These are phyloP conservation scores for Amoebophrya sp. DNA, from an alignment of 169 alveolate species.

Conservation along the genomic window DNA sequence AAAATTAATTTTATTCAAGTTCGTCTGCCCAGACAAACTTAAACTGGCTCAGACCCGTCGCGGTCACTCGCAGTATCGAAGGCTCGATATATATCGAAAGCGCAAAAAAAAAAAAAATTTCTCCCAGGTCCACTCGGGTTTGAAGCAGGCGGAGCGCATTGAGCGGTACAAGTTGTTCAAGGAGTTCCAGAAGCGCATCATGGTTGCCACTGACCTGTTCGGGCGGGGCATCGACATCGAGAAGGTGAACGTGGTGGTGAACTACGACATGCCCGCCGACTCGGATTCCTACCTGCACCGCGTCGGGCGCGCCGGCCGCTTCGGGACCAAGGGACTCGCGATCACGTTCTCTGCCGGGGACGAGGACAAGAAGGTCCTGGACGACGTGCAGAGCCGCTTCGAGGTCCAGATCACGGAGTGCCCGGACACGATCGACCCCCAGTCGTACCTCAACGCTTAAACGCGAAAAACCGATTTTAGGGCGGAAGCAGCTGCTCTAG, in stretches of 20 bases:
- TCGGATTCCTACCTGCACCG: slow-evolving; percentile 74
- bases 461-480: background rate
- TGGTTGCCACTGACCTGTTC: slow-evolving; percentile 98
- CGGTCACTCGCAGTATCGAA: too few species aligned
- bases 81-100: too few species aligned
- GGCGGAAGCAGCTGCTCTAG: background rate
- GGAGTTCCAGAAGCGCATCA: slow-evolving; percentile 89
- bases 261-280: slow-evolving; percentile 94
- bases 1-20: too few species aligned
- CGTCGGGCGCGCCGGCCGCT: slow-evolving; percentile 99
- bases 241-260: slow-evolving; percentile 95
- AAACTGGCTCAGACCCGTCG: too few species aligned
- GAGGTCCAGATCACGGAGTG: slow-evolving; percentile 90
- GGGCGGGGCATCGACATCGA: slow-evolving; percentile 99
- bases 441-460: background rate
- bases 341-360: slow-evolving; percentile 81
- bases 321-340: slow-evolving; percentile 99
- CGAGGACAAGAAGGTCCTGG: slow-evolving; percentile 82
- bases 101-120: too few species aligned
- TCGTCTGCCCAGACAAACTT: too few species aligned
- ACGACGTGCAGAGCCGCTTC: slow-evolving; percentile 89
- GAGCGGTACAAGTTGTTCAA: slow-evolving; percentile 88
- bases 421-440: slow-evolving; percentile 80
- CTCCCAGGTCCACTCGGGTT: too few species aligned
- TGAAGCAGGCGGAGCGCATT: slow-evolving; percentile 48